Conservation (phyloP, 2,329 filamentous ascomycete species). For the Apiospora aurea region DNA sequence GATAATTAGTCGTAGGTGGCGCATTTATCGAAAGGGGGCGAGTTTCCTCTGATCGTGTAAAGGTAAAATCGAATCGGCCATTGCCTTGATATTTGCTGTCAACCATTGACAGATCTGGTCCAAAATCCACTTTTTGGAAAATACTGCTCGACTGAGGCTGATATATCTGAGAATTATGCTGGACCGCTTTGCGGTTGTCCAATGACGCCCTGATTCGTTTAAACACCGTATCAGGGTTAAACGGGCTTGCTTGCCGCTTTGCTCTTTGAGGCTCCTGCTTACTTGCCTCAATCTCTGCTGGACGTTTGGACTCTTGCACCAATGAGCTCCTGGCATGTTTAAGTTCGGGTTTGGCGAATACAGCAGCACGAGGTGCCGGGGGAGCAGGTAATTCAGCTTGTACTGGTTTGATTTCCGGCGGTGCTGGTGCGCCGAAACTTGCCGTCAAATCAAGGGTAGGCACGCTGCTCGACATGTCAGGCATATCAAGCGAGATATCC, state of each 20-base stretch:
- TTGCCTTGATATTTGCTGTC: conserved; percentile 66
- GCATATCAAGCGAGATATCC: conserved; percentile 45
- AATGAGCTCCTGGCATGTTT: conserved; percentile 64
- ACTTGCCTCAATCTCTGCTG: conserved; percentile 38
- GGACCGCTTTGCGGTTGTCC: conserved; percentile 35
- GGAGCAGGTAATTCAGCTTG: conserved; percentile 31
- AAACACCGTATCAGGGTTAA: conserved; percentile 64
- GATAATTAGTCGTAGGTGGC: conserved; percentile 56
- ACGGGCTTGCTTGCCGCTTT: conserved; percentile 64
- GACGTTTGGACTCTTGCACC: conserved; percentile 47
- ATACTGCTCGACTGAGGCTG: conserved; percentile 51
- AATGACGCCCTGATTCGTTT: conserved; percentile 62
- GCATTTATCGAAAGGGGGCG: conserved; percentile 42
- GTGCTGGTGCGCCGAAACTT: conserved; percentile 30
- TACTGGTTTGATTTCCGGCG: conserved; percentile 30
- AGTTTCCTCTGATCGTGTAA: conserved; percentile 41
- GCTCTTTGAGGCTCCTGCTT: conserved; percentile 41
- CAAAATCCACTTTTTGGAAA: conserved; percentile 63
- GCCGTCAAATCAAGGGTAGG: conserved; percentile 31
- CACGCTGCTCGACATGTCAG: conserved; percentile 38
- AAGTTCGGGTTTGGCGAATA: conserved; percentile 67
- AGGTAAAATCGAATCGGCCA: conserved; percentile 59
- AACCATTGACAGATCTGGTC: conserved; percentile 58
- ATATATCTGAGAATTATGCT: conserved; percentile 36
- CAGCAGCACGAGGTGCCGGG: conserved; percentile 34